Conservation (phyloP, 768 basidiomycete genomes). For the Calocybe indica region DNA sequence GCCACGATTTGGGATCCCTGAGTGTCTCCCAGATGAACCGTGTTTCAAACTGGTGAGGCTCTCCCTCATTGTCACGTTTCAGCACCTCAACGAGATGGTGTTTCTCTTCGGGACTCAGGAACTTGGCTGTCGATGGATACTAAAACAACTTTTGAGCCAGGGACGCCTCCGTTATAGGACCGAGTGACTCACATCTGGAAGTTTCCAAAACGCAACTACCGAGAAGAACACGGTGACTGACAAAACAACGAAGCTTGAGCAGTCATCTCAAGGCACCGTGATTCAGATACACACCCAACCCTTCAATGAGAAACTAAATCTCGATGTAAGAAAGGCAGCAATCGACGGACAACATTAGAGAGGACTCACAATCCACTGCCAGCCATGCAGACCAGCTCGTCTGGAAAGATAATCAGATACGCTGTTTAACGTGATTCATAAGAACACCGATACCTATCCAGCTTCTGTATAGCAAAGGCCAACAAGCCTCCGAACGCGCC, state of each 20-base stretch:
- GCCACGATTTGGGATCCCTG: constrained; percentile 20
- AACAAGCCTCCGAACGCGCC: constrained; percentile 42
- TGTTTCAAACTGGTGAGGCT: constrained; percentile 25
- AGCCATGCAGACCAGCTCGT: constrained; percentile 23
- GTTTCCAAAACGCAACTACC: constrained; percentile 28
- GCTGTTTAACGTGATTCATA: not conserved
- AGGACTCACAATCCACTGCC: constrained; percentile 32
- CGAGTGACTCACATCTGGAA: constrained; percentile 27
- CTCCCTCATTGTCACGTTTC: constrained; percentile 18
- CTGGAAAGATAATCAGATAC: constrained; percentile 2
- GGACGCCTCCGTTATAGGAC: not conserved
- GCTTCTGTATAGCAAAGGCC: constrained; percentile 29
- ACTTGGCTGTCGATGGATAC: constrained; percentile 39
- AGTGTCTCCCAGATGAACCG: constrained; percentile 28
- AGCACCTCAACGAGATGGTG: constrained; percentile 21
- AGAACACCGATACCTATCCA: constrained; percentile 22
- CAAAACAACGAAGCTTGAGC: too few relatives aligned
- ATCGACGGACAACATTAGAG: not conserved
- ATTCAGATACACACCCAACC: constrained; percentile 17
- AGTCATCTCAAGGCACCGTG: not conserved
- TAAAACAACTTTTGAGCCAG: constrained; percentile 4
- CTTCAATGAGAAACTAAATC: constrained; percentile 29
- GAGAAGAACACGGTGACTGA: constrained; percentile 28
- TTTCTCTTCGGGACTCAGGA: constrained; percentile 30
- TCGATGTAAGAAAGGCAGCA: not conserved